A percentile compares a stretch with the other conserved stretches of the same genome.
Conservation (phyloP, 2,329 filamentous ascomycete species). For the Talaromyces sp. region DNA sequence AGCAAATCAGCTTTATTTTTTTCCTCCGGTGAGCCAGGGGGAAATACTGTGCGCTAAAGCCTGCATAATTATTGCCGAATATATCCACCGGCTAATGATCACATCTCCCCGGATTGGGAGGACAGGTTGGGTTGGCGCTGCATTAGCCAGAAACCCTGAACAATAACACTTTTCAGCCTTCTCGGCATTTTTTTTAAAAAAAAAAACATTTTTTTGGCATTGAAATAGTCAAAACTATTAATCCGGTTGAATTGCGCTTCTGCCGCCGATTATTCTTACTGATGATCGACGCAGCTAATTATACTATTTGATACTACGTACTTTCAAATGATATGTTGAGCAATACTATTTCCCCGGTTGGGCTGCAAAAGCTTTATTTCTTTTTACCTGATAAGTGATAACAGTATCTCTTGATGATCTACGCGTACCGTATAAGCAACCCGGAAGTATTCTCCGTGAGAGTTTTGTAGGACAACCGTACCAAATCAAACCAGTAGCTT, state of each 20-base stretch:
- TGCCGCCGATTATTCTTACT: not conserved
- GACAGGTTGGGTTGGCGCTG: not conserved
- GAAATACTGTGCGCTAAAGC: not conserved
- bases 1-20: not conserved
- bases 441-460: not conserved
- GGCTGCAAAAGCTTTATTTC: not conserved
- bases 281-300: not conserved
- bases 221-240: not conserved
- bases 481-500: too few relatives aligned
- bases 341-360: not conserved
- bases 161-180: not conserved
- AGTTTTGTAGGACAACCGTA: too few relatives aligned
- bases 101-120: not conserved
- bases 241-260: not conserved
- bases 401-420: not conserved
- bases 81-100: not conserved
- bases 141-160: not conserved
- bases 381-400: too few relatives aligned
- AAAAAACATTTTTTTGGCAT: too few relatives aligned
- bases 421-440: not conserved
- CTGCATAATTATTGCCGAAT: not conserved
- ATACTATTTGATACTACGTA: not conserved
- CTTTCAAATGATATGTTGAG: not conserved
- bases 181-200: not conserved
- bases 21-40: not conserved